Conservation (phyloP, 805 yeast genomes). For the Myxozyma udenii region DNA sequence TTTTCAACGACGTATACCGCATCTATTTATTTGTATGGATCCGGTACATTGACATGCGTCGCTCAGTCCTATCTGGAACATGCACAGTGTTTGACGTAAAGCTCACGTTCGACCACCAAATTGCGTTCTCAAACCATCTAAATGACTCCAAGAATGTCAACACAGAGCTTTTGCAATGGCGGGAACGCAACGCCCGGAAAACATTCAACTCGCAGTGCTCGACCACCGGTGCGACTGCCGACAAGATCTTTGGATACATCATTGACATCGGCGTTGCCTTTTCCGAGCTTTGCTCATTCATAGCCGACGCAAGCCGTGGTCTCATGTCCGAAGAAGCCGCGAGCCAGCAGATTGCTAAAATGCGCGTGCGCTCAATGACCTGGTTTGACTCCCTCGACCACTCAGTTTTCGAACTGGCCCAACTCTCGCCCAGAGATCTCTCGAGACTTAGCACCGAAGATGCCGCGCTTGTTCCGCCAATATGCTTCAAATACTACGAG, state of each 20-base stretch:
- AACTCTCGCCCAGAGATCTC: conserved; percentile 7
- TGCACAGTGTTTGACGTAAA: conserved; percentile 6
- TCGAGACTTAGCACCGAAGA: conserved; percentile 6
- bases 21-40: conserved; percentile 20
- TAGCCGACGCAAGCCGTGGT: conserved; percentile 12
- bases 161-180: neutral
- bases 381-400: conserved; percentile 21
- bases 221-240: neutral
- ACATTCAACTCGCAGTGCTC: neutral
- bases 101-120: neutral
- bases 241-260: conserved; percentile 3
- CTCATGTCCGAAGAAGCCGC: conserved; percentile 4
- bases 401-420: conserved; percentile 9
- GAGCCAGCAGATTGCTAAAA: conserved; percentile 7
- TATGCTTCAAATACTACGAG: conserved; percentile 15
- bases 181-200: neutral
- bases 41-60: conserved; percentile 18
- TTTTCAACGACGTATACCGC: conserved; percentile 14
- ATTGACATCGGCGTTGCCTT: conserved; percentile 9
- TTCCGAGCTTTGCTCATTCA: conserved; percentile 16
- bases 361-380: conserved; percentile 13
- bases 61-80: conserved; percentile 18
- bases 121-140: conserved; percentile 1
- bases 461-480: conserved; percentile 15
- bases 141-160: neutral